phyloP scores from a whole-genome alignment of 345 rosid species.

The Kandelia obovata region DNA sequence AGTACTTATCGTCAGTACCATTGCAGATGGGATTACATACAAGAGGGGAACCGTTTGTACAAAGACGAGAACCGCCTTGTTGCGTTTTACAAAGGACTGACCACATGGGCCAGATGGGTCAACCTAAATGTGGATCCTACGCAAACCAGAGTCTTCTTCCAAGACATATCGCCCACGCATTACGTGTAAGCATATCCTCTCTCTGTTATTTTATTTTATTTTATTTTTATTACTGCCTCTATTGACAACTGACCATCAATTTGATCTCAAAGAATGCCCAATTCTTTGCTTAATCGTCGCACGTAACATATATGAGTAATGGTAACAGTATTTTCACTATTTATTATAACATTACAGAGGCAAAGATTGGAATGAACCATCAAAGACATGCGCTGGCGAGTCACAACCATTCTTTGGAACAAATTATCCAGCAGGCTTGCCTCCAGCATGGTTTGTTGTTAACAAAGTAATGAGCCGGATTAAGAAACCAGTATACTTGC shows the following conservation, averaged over 20 bases:
- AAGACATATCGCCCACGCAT: slow-evolving; percentile 77
- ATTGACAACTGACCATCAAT: too few relatives aligned
- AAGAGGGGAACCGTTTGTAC: slow-evolving; percentile 51
- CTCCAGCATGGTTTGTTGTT: slow-evolving; percentile 62
- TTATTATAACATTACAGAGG: slow-evolving; percentile 41
- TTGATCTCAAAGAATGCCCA: too few relatives aligned
- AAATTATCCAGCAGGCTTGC: slow-evolving; percentile 68
- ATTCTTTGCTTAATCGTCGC: too few relatives aligned
- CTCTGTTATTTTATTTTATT: too few relatives aligned
- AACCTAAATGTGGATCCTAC: slow-evolving; percentile 54
- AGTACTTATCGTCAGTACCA: not conserved
- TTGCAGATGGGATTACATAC: slow-evolving; percentile 73
- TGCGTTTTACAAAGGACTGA: slow-evolving; percentile 78
- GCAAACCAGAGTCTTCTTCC: slow-evolving; percentile 81
- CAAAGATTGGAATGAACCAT: slow-evolving; percentile 64
- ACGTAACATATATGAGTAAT: too few relatives aligned
- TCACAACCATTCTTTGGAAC: slow-evolving; percentile 60
- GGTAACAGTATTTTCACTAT: too few relatives aligned
- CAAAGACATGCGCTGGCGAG: slow-evolving; percentile 52
- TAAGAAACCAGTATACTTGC: slow-evolving; percentile 62
- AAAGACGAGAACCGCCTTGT: slow-evolving; percentile 79
- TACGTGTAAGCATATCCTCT: slow-evolving; percentile 56
- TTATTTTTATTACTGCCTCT: too few relatives aligned
- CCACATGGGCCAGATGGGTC: slow-evolving; percentile 97
- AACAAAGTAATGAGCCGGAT: slow-evolving; percentile 67